Conservation (phyloP, 148 eudicot species). For the Simmondsia chinensis region DNA sequence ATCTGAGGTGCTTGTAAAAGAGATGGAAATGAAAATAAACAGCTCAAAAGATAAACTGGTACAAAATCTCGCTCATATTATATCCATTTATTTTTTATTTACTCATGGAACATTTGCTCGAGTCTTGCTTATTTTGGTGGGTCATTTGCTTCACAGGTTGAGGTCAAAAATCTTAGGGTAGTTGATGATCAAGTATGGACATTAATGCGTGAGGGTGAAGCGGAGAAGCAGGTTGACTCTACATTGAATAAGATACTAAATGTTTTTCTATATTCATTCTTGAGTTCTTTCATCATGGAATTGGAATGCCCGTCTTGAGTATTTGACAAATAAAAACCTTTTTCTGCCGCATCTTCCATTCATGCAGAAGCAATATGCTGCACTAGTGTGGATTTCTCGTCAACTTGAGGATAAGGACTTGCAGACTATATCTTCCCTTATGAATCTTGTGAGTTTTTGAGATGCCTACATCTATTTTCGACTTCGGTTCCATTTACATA, state of each 20-base stretch:
- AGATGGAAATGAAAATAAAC: conserved; percentile 68
- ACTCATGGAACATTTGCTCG: no score
- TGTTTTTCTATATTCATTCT: no score
- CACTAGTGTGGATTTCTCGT: conserved; percentile 92
- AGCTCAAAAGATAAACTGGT: conserved; percentile 54
- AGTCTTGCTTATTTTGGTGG: conserved; percentile 1
- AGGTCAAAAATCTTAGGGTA: conserved; percentile 70
- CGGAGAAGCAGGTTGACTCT: conserved; percentile 99
- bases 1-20: conserved; percentile 48
- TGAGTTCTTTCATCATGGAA: no score
- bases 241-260: no score
- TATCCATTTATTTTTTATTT: not conserved
- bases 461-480: not conserved
- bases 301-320: no score
- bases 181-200: conserved; percentile 77
- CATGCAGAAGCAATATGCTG: conserved; percentile 89
- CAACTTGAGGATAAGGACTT: conserved; percentile 58
- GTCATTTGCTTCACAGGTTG: conserved; percentile 29
- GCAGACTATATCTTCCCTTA: conserved; percentile 45
- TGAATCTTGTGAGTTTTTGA: conserved; percentile 57
- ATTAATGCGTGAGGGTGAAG: conserved; percentile 98
- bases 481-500: not conserved
- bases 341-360: not conserved
- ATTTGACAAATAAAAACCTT: not conserved
- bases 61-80: conserved; percentile 3